Percentiles rank a stretch among this genome's conserved stretches.
phyloP scores from a whole-genome alignment of 1,139 yeast species.

The Pichia sp. region DNA sequence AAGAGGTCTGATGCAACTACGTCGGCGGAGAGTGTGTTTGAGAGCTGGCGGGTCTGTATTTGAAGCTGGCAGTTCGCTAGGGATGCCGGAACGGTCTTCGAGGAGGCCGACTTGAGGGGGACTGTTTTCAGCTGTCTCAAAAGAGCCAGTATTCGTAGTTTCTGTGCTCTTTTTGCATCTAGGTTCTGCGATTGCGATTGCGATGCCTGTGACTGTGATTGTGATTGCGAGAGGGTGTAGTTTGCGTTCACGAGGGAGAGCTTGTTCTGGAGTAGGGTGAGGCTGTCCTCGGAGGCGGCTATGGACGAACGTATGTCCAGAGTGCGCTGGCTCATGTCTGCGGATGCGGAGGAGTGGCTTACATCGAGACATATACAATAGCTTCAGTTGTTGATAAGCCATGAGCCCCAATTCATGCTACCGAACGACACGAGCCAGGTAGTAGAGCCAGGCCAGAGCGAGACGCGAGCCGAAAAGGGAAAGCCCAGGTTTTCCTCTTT shows the following conservation, averaged over 20 bases:
- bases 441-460: background rate
- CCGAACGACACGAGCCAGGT: background rate
- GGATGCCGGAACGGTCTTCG: background rate
- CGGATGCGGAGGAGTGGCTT: background rate
- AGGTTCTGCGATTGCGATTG: too few species aligned
- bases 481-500: background rate
- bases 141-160: slow-evolving; percentile 10
- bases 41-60: background rate
- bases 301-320: background rate
- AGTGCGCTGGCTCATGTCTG: background rate
- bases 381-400: too few species aligned
- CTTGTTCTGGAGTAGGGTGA: background rate
- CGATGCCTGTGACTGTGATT: background rate
- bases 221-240: background rate
- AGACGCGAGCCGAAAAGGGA: background rate
- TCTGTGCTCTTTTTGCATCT: slow-evolving; percentile 3
- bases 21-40: background rate
- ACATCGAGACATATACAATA: too few species aligned
- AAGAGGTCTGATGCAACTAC: background rate
- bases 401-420: background rate
- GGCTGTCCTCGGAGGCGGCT: background rate
- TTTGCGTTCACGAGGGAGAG: background rate
- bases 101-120: background rate
- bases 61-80: background rate
- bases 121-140: slow-evolving; percentile 8